phyloP scores from a whole-genome alignment of 1,284 basidiomycete species.

The Laetiporus sulphureus region DNA sequence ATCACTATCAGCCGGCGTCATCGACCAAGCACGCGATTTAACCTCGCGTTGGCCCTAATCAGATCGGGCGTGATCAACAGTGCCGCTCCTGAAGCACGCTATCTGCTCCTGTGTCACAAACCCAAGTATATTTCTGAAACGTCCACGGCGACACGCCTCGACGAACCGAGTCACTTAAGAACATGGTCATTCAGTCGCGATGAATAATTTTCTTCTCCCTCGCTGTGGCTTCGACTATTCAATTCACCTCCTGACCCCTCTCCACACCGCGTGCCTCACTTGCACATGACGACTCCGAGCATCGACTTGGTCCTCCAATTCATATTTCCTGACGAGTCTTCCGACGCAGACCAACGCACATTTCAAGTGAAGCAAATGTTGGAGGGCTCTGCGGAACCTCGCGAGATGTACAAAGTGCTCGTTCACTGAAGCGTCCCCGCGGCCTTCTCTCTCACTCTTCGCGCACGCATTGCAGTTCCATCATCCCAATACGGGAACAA shows the following conservation, averaged over 20 bases:
- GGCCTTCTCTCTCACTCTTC: neutral
- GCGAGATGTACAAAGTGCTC: conserved; percentile 47
- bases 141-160: neutral
- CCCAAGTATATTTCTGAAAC: neutral
- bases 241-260: neutral
- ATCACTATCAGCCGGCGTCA: conserved; percentile 8
- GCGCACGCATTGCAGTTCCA: conserved; percentile 34
- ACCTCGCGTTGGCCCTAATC: conserved; percentile 23
- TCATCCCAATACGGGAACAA: conserved; percentile 41
- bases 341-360: conserved; percentile 36
- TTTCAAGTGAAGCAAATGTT: conserved; percentile 35
- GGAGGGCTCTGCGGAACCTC: conserved; percentile 22
- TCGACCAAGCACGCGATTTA: conserved; percentile 21
- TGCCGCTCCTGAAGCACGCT: conserved; percentile 3
- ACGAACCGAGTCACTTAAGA: no score
- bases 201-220: no score
- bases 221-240: neutral
- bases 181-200: no score
- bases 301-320: conserved; percentile 37
- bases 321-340: conserved; percentile 26
- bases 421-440: neutral
- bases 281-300: conserved; percentile 21
- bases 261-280: neutral
- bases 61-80: conserved; percentile 19
- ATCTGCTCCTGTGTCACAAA: neutral